These are phyloP conservation scores for Ramaria sp. DNA, from an alignment of 768 basidiomycete genomes.

Conservation along the genomic window DNA sequence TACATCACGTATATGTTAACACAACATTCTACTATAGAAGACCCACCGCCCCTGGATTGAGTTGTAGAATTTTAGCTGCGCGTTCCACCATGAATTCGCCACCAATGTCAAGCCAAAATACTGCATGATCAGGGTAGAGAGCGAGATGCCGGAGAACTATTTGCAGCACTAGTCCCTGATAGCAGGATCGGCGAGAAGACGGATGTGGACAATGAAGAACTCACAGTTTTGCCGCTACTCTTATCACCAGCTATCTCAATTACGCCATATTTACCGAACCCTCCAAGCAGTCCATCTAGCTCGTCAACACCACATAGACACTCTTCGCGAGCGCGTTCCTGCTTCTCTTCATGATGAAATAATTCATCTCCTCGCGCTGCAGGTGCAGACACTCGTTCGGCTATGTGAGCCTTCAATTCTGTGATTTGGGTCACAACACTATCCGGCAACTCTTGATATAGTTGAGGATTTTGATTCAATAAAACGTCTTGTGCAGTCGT, in stretches of 20 bases:
- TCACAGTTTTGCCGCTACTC: conserved; percentile 60
- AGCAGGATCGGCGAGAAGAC: neutral
- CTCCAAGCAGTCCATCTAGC: conserved; percentile 41
- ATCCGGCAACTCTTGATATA: neutral
- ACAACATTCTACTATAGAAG: neutral
- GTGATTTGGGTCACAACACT: conserved; percentile 28
- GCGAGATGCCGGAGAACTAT: conserved; percentile 44
- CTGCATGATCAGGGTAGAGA: conserved; percentile 24
- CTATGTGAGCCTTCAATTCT: conserved; percentile 27
- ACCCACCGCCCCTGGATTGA: conserved; percentile 17
- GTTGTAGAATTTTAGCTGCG: conserved; percentile 28
- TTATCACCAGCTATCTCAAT: conserved; percentile 61
- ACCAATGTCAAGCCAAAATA: conserved; percentile 62
- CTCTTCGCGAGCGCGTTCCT: conserved; percentile 15
- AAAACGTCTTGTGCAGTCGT: conserved; percentile 49
- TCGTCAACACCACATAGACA: conserved; percentile 31
- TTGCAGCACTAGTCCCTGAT: conserved; percentile 50
- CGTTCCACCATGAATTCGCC: conserved; percentile 50
- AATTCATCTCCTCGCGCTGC: conserved; percentile 24
- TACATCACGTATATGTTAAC: no score
- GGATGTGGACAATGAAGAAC: conserved; percentile 13
- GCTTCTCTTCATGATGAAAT: conserved; percentile 15
- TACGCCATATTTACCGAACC: conserved; percentile 39
- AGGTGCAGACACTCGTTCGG: conserved; percentile 32
- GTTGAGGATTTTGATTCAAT: conserved; percentile 36